Conservation (phyloP, 805 yeast genomes). For the Kuraishia molischiana region DNA sequence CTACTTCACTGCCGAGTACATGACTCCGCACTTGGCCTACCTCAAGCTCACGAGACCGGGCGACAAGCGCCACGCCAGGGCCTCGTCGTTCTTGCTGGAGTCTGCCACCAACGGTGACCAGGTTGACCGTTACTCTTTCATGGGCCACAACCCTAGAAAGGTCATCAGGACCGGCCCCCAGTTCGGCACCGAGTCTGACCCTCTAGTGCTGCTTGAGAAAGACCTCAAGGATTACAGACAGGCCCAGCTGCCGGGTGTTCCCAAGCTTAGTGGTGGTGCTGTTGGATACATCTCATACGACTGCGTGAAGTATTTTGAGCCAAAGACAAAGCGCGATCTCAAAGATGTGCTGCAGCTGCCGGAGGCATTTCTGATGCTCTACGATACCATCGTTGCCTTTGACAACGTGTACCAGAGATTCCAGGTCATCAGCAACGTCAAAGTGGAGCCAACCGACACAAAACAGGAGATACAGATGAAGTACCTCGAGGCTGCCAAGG, state of each 20-base stretch:
- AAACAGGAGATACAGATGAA: conserved; percentile 27
- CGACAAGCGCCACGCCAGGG: conserved; percentile 34
- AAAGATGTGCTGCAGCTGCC: conserved; percentile 81
- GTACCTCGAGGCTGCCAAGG: conserved; percentile 42
- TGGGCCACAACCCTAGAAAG: conserved; percentile 80
- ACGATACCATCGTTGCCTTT: conserved; percentile 82
- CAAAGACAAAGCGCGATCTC: conserved; percentile 66
- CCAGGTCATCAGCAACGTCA: conserved; percentile 79
- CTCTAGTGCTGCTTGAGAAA: conserved; percentile 60
- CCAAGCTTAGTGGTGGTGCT: conserved; percentile 90
- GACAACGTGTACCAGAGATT: conserved; percentile 93
- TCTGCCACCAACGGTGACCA: conserved; percentile 85
- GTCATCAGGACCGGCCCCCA: conserved; percentile 76
- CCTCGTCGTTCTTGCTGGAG: conserved; percentile 77
- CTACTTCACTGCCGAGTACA: conserved; percentile 61
- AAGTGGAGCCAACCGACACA: conserved; percentile 25
- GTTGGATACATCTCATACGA: conserved; percentile 94
- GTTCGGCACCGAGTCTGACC: conserved; percentile 61
- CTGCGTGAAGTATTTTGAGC: conserved; percentile 95
- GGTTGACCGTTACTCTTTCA: conserved; percentile 82
- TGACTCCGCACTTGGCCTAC: conserved; percentile 89
- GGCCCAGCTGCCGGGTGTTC: conserved; percentile 74
- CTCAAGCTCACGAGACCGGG: conserved; percentile 68
- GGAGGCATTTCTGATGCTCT: conserved; percentile 86
- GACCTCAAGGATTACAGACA: conserved; percentile 60